phyloP scores from a whole-genome alignment of 2,329 filamentous ascomycete species.

The Microdochium paspali region DNA sequence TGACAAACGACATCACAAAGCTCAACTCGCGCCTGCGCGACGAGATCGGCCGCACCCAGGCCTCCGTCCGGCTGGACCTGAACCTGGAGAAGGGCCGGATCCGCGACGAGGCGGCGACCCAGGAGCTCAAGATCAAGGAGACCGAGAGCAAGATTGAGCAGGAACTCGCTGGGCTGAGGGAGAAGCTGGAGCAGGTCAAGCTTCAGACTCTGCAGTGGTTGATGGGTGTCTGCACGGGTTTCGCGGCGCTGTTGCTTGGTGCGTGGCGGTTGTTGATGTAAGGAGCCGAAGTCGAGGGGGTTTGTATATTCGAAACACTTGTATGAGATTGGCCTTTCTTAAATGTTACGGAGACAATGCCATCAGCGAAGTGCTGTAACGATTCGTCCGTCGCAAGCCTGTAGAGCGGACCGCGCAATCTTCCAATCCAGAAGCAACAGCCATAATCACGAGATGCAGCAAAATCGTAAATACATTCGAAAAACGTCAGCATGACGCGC shows the following conservation, averaged over 20 bases:
- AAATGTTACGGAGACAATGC: too few species aligned
- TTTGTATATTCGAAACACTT: not conserved
- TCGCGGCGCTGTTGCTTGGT: conserved; percentile 58
- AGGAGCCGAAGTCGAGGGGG: conserved; percentile 1
- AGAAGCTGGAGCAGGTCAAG: conserved; percentile 94
- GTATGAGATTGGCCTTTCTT: not conserved
- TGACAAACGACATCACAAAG: conserved; percentile 93
- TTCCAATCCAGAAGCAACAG: too few species aligned
- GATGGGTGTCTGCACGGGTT: conserved; percentile 72
- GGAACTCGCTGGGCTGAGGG: conserved; percentile 81
- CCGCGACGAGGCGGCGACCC: conserved; percentile 87
- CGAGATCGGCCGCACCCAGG: conserved; percentile 90
- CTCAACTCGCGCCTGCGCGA: conserved; percentile 81
- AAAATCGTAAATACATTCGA: too few species aligned
- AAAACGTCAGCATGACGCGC: too few species aligned
- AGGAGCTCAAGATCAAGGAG: conserved; percentile 98
- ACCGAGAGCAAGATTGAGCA: conserved; percentile 98
- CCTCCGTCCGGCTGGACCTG: conserved; percentile 81
- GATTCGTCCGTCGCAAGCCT: too few species aligned
- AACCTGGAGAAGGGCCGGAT: conserved; percentile 97
- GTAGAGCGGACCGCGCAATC: too few species aligned
- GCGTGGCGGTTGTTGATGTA: conserved; percentile 63
- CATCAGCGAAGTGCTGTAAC: too few species aligned
- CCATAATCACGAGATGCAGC: too few species aligned
- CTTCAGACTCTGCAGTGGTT: conserved; percentile 97